Evolutionary conservation across 805 yeast genomes (phyloP), one percentile per base, ranked within the genome.

Genomic region (Scheffersomyces amazonensis): DNA sequence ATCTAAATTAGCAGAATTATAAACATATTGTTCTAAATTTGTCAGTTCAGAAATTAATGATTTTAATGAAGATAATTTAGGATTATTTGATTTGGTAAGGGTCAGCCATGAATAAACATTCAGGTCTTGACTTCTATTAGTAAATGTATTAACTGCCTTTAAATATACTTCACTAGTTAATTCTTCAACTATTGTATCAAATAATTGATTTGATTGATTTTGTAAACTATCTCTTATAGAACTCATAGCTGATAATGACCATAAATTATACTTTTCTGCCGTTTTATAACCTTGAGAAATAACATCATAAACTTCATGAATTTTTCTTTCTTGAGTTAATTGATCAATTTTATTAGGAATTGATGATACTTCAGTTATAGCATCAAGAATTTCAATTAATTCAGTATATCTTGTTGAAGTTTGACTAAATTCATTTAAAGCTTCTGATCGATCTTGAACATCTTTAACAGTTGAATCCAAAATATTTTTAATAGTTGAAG

Each of bases 161-260:
- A 83, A 65, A 50, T 82, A 87, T n/a, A 86, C 64, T 39, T 86
- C 82, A 33, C 71, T 74, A 41, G 78, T 81, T 30, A 88, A 62
- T 51, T 89, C 96, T 44, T 86, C 95, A n/a, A 86, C 66, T 15
- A 90, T 66, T 44, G 78, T 76, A 33, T 82, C 88, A 50, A 83
- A 82, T 20, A 90, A 63, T 30, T 75, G 72, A 40, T 76, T 78
- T 12, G 76, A 71, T 45, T 81, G 89, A 2, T 65, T 53, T 35
- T 77, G 76, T 13, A 83, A 62, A 44, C 76, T 76, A 31, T 63
- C 71, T 40, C 72, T 76, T 5, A 78, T 59, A 11, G 76, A 64
- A 11, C 56, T 53, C 56, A 84, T 63, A 0, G 83, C 78, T 1
- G 78, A 69, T 16, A 85, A 57, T 30, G 72, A 62, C 81, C 86